phyloP scores from a whole-genome alignment of 805 yeast genomes.

The Ogataea methylovora region DNA sequence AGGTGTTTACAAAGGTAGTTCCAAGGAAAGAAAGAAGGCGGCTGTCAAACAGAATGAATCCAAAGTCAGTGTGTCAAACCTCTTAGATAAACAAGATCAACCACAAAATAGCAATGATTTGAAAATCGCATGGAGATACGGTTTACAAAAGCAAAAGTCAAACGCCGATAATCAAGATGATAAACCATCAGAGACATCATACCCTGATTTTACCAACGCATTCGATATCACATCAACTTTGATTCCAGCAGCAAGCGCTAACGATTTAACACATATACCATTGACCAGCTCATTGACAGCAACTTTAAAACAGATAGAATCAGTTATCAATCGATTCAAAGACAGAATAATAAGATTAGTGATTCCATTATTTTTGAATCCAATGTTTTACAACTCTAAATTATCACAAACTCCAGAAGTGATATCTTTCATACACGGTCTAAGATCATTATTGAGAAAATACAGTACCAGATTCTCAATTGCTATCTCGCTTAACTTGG shows the following conservation, averaged over 20 bases:
- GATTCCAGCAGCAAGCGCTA: conserved; percentile 54
- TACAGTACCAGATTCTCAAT: conserved; percentile 32
- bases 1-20: conserved; percentile 64
- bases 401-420: conserved; percentile 38
- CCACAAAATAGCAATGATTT: conserved; percentile 35
- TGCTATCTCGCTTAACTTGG: conserved; percentile 55
- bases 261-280: conserved; percentile 55
- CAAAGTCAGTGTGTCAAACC: conserved; percentile 61
- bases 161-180: conserved; percentile 17
- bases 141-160: conserved; percentile 34
- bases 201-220: conserved; percentile 51
- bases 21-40: conserved; percentile 58
- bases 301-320: conserved; percentile 32
- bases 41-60: conserved; percentile 49
- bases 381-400: conserved; percentile 45
- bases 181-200: conserved; percentile 26
- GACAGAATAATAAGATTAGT: conserved; percentile 53
- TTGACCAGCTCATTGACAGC: conserved; percentile 16
- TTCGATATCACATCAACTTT: conserved; percentile 74
- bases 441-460: conserved; percentile 46
- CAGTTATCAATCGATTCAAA: conserved; percentile 29
- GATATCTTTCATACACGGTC: conserved; percentile 52
- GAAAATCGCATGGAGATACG: conserved; percentile 94
- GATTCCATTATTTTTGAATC: conserved; percentile 74
- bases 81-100: conserved; percentile 31